phyloP scores from a whole-genome alignment of 805 yeast genomes.

The Dipodascus albidus region DNA sequence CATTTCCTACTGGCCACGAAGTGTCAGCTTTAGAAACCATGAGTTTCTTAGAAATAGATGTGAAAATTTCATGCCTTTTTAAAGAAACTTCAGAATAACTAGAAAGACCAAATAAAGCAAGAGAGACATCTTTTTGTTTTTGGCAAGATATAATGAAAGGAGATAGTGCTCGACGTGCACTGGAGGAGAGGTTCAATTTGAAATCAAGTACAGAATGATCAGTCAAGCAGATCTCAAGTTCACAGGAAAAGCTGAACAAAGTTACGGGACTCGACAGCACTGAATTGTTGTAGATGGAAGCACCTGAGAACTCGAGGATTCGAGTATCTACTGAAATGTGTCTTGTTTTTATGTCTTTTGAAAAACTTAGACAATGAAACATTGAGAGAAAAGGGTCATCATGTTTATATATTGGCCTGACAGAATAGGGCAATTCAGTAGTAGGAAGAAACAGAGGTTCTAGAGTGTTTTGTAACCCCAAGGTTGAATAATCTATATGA shows the following conservation, averaged over 20 bases:
- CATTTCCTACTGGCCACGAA: constrained; percentile 1
- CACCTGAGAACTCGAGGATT: background rate
- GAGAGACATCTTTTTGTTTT: background rate
- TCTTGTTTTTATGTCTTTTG: background rate
- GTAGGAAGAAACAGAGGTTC: background rate
- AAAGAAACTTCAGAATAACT: background rate
- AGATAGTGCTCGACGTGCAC: background rate
- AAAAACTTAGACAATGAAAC: background rate
- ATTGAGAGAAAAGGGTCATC: background rate
- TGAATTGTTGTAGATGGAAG: background rate
- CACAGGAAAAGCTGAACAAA: background rate
- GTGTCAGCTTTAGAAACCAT: background rate
- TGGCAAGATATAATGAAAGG: background rate
- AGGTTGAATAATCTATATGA: too few species aligned
- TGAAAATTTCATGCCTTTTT: background rate
- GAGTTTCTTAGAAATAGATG: background rate
- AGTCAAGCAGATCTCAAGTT: background rate
- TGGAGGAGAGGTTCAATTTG: background rate
- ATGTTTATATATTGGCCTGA: background rate
- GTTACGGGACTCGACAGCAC: background rate
- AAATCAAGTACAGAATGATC: background rate
- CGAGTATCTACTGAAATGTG: background rate
- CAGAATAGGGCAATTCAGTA: background rate
- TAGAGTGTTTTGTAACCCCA: background rate
- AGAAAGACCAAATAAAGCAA: background rate